A percentile compares a stretch with the other conserved stretches of the same genome.
These are phyloP conservation scores for Trichoderma sp. DNA, from an alignment of 2,329 filamentous ascomycete genomes.

Conservation along the genomic window DNA sequence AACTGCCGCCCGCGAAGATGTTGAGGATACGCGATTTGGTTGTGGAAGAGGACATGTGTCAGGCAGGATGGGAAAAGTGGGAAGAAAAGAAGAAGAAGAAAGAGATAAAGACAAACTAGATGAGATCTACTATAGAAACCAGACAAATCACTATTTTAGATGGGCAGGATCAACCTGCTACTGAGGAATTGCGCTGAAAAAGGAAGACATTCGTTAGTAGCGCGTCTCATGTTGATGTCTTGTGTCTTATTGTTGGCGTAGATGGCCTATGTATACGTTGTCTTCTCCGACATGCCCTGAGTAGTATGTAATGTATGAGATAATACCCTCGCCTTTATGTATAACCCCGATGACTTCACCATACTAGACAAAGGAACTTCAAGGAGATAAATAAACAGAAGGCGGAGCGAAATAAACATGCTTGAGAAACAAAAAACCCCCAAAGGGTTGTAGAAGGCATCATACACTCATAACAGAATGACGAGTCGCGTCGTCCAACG, in stretches of 20 bases:
- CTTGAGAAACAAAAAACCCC: background rate
- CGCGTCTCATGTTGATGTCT: slow-evolving; percentile 4
- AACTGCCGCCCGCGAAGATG: slow-evolving; percentile 63
- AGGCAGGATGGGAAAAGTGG: slow-evolving; percentile 95
- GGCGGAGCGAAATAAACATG: background rate
- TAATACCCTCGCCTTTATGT: background rate
- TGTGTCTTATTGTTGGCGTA: background rate
- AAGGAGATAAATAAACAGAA: background rate
- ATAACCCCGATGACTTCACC: background rate
- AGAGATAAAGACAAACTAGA: slow-evolving; percentile 35
- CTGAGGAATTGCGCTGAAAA: too few relatives aligned
- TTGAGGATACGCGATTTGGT: slow-evolving; percentile 81
- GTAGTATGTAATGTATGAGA: background rate
- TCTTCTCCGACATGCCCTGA: background rate
- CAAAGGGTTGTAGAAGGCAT: background rate
- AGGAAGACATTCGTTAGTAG: background rate
- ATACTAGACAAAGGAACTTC: background rate
- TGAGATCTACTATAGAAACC: too few relatives aligned
- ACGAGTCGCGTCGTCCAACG: background rate
- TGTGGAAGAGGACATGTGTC: slow-evolving; percentile 82
- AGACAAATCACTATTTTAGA: background rate
- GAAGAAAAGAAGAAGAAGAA: slow-evolving; percentile 53
- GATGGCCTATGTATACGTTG: background rate
- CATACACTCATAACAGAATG: background rate
- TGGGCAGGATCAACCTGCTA: too few relatives aligned